A percentile compares a stretch with the other conserved stretches of the same genome.
phyloP scores from a whole-genome alignment of 768 basidiomycete species.

The Trametes sanguinea region DNA sequence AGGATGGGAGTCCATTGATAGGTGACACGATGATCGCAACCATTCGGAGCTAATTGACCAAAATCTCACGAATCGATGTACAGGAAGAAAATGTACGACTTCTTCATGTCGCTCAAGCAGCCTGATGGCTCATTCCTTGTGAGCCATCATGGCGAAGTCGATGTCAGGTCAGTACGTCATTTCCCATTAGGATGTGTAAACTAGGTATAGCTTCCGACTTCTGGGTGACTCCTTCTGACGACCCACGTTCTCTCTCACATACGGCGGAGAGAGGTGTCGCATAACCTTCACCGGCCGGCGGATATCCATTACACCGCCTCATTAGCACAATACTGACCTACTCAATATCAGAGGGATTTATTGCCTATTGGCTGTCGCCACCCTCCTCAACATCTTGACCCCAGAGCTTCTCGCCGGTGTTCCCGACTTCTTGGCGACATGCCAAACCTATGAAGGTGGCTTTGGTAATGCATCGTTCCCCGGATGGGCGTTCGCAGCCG shows the following conservation, averaged over 20 bases:
- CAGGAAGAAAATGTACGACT: slow-evolving; percentile 78
- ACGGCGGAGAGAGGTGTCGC: background rate
- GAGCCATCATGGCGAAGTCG: slow-evolving; percentile 84
- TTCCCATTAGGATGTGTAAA: background rate
- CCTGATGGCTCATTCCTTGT: slow-evolving; percentile 93
- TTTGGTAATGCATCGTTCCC: slow-evolving; percentile 47
- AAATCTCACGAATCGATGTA: background rate
- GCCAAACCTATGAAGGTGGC: slow-evolving; percentile 98
- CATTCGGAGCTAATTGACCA: background rate
- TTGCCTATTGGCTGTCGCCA: slow-evolving; percentile 83
- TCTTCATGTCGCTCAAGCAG: slow-evolving; percentile 91
- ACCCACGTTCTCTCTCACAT: background rate
- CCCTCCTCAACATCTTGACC: slow-evolving; percentile 83
- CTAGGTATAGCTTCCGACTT: too few species aligned
- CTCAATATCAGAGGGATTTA: slow-evolving; percentile 75
- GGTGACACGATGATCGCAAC: slow-evolving; percentile 45
- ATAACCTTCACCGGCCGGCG: background rate
- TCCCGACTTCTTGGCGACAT: slow-evolving; percentile 79
- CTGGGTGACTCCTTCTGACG: background rate
- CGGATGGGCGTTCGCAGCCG: slow-evolving; percentile 29
- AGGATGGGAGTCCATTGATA: slow-evolving; percentile 86
- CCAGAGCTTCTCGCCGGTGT: slow-evolving; percentile 81
- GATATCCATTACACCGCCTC: background rate
- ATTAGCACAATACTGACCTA: background rate
- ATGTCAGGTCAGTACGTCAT: slow-evolving; percentile 69